These are phyloP conservation scores for Monosporozyma aquatica DNA, from an alignment of 805 yeast species.

Conservation along the genomic window DNA sequence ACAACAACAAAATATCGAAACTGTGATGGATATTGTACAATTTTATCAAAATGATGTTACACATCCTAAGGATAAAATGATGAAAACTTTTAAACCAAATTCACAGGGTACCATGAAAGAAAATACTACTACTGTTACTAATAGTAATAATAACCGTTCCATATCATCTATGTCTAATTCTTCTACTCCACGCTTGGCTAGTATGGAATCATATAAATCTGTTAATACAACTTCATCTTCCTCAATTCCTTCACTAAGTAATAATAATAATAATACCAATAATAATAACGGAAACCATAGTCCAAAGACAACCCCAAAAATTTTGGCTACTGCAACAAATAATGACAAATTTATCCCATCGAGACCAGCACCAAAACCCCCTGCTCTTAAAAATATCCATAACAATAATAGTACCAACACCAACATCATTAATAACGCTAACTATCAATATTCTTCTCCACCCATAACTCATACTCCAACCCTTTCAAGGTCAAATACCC, in stretches of 20 bases:
- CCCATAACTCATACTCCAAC: background rate
- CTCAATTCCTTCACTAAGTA: slow-evolving; percentile 1
- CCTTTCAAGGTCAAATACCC: slow-evolving; percentile 13
- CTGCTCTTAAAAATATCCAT: slow-evolving; percentile 17
- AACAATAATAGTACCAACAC: background rate
- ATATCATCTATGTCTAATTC: slow-evolving; percentile 6
- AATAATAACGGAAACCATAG: too few species aligned
- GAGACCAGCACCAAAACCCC: slow-evolving; percentile 63
- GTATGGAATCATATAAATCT: slow-evolving; percentile 2
- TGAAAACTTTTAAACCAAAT: slow-evolving; percentile 29
- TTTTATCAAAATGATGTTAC: slow-evolving; percentile 56
- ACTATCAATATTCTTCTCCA: slow-evolving; percentile 1
- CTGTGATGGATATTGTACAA: slow-evolving; percentile 83
- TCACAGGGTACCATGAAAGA: too few species aligned
- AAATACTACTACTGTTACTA: too few species aligned
- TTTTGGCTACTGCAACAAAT: background rate
- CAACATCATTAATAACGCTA: background rate
- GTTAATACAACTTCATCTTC: background rate
- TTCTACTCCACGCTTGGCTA: slow-evolving; percentile 4
- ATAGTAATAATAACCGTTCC: background rate
- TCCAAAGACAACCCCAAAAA: slow-evolving; percentile 6
- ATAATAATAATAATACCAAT: background rate
- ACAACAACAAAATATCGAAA: slow-evolving; percentile 86
- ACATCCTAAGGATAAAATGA: slow-evolving; percentile 34
- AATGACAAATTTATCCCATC: slow-evolving; percentile 45